Percentiles rank a stretch among this genome's conserved stretches.
Conservation (phyloP, 78 protist genomes). For the Chrysochromulina tobinii region DNA sequence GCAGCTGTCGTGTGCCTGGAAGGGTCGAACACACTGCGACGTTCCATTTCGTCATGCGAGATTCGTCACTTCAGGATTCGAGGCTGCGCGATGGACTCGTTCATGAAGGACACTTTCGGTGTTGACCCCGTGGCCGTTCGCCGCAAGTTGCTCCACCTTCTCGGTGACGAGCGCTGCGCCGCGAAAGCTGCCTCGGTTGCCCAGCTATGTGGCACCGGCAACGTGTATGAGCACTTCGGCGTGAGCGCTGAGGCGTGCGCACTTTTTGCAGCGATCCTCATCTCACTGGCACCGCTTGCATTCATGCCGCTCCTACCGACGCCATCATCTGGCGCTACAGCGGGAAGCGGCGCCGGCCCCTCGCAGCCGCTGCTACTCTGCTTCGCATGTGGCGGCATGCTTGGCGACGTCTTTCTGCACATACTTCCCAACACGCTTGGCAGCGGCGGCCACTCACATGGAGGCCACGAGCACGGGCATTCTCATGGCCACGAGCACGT, state of each 20-base stretch:
- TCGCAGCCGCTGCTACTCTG: conserved; percentile 36
- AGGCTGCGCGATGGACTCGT: not conserved
- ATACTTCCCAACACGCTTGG: conserved; percentile 60
- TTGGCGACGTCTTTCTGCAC: conserved; percentile 77
- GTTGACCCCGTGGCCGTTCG: not conserved
- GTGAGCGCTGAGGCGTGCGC: too few species aligned
- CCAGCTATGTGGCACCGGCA: too few species aligned
- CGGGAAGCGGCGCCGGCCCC: not conserved
- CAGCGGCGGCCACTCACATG: conserved; percentile 1
- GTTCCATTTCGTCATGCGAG: too few species aligned
- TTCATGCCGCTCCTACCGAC: too few species aligned
- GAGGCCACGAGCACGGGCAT: not conserved
- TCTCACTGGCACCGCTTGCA: too few species aligned
- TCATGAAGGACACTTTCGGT: not conserved
- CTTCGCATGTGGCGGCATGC: conserved; percentile 67
- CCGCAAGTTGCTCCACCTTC: not conserved
- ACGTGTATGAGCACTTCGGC: too few species aligned
- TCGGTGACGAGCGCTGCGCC: too few species aligned
- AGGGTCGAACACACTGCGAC: too few species aligned
- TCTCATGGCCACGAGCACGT: not conserved
- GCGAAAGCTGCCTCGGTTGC: too few species aligned
- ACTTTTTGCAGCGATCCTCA: too few species aligned
- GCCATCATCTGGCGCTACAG: too few species aligned
- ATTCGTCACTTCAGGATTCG: not conserved
- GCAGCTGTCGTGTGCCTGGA: too few species aligned